Evolutionary conservation across 768 basidiomycete species (phyloP), one percentile per base, ranked within the genome.

Genomic region (Tylopilus sp.): DNA sequence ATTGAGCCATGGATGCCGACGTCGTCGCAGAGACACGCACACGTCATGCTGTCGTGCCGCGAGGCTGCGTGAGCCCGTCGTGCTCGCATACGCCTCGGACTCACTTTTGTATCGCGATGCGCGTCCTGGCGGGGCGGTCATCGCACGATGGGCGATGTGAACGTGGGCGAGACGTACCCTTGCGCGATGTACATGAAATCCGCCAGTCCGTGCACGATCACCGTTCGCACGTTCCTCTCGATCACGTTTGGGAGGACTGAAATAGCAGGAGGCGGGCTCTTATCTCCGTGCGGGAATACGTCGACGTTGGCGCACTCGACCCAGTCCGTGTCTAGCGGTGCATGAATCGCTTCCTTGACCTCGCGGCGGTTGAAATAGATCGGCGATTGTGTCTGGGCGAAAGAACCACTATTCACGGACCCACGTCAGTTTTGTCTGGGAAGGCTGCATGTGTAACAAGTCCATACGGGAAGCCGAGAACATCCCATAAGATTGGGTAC

Each of bases 151-250:
- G 28, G 24, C 2, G 21, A 10, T 30, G 22, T 7, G n/a, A 47
- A 17, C 3, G 7, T 6, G 6, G 1, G 24, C 3, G 25, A 16
- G 41, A 66, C 80, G 52, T 56, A 86, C 85, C 88, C 89, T 56
- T 88, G 84, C 11, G 87, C 81, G 45, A 90, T 87, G 30, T 87
- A 72, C 52, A 86, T 76, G 60, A 81, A 90, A 67, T 91, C 88
- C 0, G 80, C 85, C 45, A 88, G 72, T 0, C 88, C 88, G 47
- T 91, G 87, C 6, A 82, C 75, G 49, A 90, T 84, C 14, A 89
- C 84, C 3, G 75, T 79, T 46, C 86, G 74, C 48, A 80, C 71
- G 65, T 75, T 88, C 75, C 87, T 88, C 69, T 88, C 85, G 49
- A 91, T 89, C 49, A 87, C 86, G 55, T 74, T 83, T 6, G 88